Evolutionary conservation across 352 stramenopile genomes (phyloP), one percentile per base, ranked within the genome.

Genomic region (Phytophthora colocasiae): DNA sequence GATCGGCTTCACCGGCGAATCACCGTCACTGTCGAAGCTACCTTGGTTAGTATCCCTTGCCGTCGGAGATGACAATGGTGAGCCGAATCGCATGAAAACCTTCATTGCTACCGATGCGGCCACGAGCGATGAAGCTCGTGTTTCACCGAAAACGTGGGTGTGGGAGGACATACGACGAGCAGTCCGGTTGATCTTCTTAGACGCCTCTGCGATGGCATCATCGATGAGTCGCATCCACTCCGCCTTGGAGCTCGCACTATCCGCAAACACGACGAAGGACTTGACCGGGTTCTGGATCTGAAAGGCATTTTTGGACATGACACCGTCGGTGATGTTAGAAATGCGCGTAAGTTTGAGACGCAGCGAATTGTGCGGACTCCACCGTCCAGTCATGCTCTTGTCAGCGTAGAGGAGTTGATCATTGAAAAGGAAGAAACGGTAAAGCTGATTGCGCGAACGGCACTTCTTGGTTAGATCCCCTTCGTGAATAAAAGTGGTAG

Each of bases 381-480:
- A 96, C 45, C 85, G 81, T 2, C 87, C 85, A 6, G 78, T 90
- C 63, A 96, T 87, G 24, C 75, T 73, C 52, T 91, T 90, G 63
- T 96, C 89, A 2, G 81, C 82, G 51, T 95, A 96, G 54, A 95
- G 27, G 2, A 95, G 57, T 65, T 95, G 89, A 47, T 96, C 87
- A 55, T 95, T 95, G 72, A 95, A 96, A 14, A 95, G 81, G 65
- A 96, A 95, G 55, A 96, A 96, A 10, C 87, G 87, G 58, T 96
- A 96, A 12, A 80, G 71, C 32, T 91, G 83, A 62, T 92, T 94
- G 15, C 93, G 82, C 10, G 85, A 98, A 24, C 96, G 83, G 46
- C 93, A 98, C 41, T 92, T 92, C 78, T 99, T 99, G 19, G 90
- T 88, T 41, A 99, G 62, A 56, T 99, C 88, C 11, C 96, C 97